A percentile compares a stretch with the other conserved stretches of the same genome.
phyloP scores from a whole-genome alignment of 106 monocot genomes.

The Apostasia shenzhenica region DNA sequence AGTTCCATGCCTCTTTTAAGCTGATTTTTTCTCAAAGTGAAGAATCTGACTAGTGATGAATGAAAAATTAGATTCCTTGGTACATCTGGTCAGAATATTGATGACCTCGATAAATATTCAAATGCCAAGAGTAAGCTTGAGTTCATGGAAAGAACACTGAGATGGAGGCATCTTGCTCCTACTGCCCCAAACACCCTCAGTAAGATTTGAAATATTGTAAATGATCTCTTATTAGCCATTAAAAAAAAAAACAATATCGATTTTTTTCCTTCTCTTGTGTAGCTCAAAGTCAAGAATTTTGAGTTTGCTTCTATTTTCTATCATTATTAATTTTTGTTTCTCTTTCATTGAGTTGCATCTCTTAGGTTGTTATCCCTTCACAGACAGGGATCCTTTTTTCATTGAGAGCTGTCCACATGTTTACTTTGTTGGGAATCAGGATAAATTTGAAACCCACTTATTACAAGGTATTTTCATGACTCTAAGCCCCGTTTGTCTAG shows the following conservation, averaged over 20 bases:
- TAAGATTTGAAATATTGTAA: constrained; percentile 10
- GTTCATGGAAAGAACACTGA: constrained; percentile 90
- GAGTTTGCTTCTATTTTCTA: background rate
- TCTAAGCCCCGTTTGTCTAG: no score
- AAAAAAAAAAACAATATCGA: background rate
- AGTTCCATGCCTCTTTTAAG: constrained; percentile 6
- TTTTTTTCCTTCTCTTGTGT: background rate
- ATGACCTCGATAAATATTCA: constrained; percentile 92
- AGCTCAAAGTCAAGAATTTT: background rate
- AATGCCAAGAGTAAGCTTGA: constrained; percentile 72
- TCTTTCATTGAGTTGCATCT: background rate
- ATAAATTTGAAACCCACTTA: constrained; percentile 58
- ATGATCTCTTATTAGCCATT: background rate
- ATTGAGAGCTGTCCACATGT: constrained; percentile 88
- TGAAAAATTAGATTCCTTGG: constrained; percentile 71
- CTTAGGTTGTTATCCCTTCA: constrained; percentile 92
- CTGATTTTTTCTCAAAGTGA: background rate
- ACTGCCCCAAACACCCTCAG: constrained; percentile 98
- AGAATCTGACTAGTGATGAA: background rate
- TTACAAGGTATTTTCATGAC: constrained; percentile 47
- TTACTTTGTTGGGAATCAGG: constrained; percentile 91
- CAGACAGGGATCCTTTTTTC: constrained; percentile 84
- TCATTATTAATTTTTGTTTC: background rate
- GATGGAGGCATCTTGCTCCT: constrained; percentile 95
- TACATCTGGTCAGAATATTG: constrained; percentile 96